Evolutionary conservation across 2,329 filamentous ascomycete genomes (phyloP).

Genomic region (Epichloe hybrida): DNA sequence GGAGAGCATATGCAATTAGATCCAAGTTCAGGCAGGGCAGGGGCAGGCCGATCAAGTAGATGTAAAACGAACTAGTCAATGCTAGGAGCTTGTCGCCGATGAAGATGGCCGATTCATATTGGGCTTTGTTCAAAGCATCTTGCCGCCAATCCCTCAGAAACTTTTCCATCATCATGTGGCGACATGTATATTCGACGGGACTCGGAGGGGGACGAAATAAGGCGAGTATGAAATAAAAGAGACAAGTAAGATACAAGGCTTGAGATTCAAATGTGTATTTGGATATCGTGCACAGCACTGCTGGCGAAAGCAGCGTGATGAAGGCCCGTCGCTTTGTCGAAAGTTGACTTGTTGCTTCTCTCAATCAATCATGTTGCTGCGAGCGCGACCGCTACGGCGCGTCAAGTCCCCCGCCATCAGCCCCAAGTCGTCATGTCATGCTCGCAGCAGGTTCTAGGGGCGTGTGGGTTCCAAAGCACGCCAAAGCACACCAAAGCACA

Average conservation of each 20-base stretch:
- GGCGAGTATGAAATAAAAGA: neutral
- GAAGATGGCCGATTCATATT: slow-evolving; percentile 93
- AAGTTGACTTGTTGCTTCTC: neutral
- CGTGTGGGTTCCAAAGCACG: neutral
- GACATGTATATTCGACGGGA: neutral
- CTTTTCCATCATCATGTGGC: slow-evolving; percentile 73
- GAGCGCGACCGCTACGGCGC: neutral
- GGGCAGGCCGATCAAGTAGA: neutral
- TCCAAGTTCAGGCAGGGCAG: neutral
- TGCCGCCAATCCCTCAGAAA: slow-evolving; percentile 91
- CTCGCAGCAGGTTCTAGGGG: neutral
- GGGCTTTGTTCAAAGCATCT: slow-evolving; percentile 88
- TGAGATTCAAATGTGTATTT: too few relatives aligned
- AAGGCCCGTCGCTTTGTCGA: neutral
- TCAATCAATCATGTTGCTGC: neutral
- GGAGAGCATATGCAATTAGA: neutral
- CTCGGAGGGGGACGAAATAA: neutral
- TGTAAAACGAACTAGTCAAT: slow-evolving; percentile 61
- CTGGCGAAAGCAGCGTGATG: neutral
- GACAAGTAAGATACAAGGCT: neutral
- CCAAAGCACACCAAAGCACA: neutral
- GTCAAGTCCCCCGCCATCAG: neutral
- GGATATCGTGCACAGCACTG: neutral
- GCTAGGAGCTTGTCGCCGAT: slow-evolving; percentile 94
- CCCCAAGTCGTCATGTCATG: too few relatives aligned